phyloP scores from a whole-genome alignment of 73 alveolate genomes.

The Halteria grandinella region DNA sequence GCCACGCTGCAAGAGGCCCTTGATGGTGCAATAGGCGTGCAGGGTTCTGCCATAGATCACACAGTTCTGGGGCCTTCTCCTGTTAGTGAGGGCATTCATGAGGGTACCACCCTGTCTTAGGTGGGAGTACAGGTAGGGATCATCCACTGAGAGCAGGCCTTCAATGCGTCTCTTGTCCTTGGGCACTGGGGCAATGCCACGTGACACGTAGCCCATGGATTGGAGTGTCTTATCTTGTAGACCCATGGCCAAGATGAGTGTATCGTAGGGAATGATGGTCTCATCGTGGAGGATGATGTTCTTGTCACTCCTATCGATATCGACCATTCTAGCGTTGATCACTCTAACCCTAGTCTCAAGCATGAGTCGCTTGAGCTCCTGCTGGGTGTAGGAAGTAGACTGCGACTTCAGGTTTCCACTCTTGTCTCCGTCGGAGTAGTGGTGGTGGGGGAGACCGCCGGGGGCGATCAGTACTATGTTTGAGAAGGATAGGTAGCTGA shows the following conservation, averaged over 20 bases:
- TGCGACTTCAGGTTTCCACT: conserved; percentile 87
- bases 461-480: conserved; percentile 97
- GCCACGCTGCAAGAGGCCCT: conserved; percentile 92
- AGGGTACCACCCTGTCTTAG: conserved; percentile 75
- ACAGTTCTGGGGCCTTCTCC: conserved; percentile 79
- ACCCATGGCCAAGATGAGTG: conserved; percentile 94
- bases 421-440: conserved; percentile 82
- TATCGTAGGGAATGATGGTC: conserved; percentile 93
- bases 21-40: conserved; percentile 88
- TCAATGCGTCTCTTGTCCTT: conserved; percentile 69
- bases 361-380: conserved; percentile 93
- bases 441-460: conserved; percentile 97
- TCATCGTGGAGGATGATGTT: conserved; percentile 93
- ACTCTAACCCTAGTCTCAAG: conserved; percentile 96
- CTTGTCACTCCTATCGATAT: conserved; percentile 93
- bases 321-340: conserved; percentile 95
- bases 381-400: conserved; percentile 90
- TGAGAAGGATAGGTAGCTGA: conserved; percentile 91
- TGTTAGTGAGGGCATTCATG: conserved; percentile 77
- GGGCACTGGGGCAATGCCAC: conserved; percentile 86
- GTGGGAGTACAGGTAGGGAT: conserved; percentile 88
- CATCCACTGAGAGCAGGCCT: conserved; percentile 85
- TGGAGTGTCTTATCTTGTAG: conserved; percentile 88
- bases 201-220: conserved; percentile 67
- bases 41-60: conserved; percentile 95